These are phyloP conservation scores for Edaphochlamys debaryana DNA, from an alignment of 139 green algal species.

Conservation along the genomic window DNA sequence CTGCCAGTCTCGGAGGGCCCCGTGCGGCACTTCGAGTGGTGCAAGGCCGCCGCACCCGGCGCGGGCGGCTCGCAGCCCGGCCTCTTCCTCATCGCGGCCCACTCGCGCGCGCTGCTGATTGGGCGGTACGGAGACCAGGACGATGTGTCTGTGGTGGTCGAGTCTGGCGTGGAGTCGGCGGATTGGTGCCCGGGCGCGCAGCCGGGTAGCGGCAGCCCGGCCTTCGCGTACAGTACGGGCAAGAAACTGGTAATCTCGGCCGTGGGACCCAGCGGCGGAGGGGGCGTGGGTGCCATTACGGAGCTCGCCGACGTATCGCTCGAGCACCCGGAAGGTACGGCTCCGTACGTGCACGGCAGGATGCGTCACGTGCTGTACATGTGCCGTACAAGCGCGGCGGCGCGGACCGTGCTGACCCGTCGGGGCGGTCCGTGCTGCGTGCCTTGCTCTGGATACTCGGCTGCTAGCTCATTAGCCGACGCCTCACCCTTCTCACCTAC, in stretches of 20 bases:
- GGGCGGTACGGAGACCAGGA: conserved; percentile 11
- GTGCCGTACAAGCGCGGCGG: too few relatives aligned
- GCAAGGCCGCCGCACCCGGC: background rate
- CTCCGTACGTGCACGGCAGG: too few relatives aligned
- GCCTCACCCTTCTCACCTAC: too few relatives aligned
- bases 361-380: too few relatives aligned
- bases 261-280: background rate
- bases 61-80: background rate
- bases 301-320: conserved; percentile 10
- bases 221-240: conserved; percentile 19
- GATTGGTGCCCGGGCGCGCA: conserved; percentile 22
- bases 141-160: background rate
- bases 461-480: too few relatives aligned
- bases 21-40: conserved; percentile 37
- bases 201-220: background rate
- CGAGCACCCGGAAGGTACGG: conserved; percentile 15
- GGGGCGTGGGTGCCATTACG: background rate
- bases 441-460: too few relatives aligned
- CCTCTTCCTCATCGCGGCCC: conserved; percentile 5
- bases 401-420: too few relatives aligned
- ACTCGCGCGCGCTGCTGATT: background rate
- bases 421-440: too few relatives aligned
- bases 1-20: background rate
- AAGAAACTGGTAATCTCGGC: background rate
- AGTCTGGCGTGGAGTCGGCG: background rate